A percentile compares a stretch with the other conserved stretches of the same genome.
These are phyloP conservation scores for Fraxinus sp. DNA, from an alignment of 305 asterid genomes.

Conservation along the genomic window DNA sequence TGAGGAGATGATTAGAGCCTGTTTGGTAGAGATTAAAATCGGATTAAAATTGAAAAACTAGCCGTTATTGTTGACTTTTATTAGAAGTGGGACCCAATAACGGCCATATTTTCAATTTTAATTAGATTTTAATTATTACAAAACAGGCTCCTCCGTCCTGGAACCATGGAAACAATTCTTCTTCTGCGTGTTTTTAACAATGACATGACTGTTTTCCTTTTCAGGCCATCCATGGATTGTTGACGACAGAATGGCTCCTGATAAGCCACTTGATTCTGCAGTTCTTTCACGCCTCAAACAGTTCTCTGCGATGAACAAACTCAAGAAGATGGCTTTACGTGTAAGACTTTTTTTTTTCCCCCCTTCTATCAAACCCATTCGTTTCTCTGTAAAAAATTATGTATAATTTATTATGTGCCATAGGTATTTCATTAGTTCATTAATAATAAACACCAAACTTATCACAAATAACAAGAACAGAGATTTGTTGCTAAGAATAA, in stretches of 20 bases:
- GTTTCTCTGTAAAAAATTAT: neutral
- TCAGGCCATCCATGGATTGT: slow-evolving; percentile 50
- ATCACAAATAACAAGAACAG: neutral
- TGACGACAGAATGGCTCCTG: slow-evolving; percentile 41
- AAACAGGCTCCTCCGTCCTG: slow-evolving; percentile 7
- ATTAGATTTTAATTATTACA: no score
- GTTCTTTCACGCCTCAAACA: slow-evolving; percentile 44
- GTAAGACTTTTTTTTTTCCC: slow-evolving; percentile 22
- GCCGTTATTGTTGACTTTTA: no score
- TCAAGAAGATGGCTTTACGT: slow-evolving; percentile 46
- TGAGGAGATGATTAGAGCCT: neutral
- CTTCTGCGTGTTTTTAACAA: neutral
- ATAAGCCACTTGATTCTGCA: slow-evolving; percentile 43
- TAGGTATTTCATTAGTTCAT: neutral
- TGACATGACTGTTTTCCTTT: neutral
- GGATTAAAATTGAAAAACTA: no score
- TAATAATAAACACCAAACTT: neutral
- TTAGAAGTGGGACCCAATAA: no score
- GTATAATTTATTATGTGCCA: neutral
- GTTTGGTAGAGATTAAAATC: no score
- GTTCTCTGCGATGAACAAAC: slow-evolving; percentile 46
- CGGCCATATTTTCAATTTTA: no score
- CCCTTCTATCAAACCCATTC: neutral
- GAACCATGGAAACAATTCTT: neutral
- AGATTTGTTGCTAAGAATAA: neutral